Evolutionary conservation across 768 basidiomycete genomes (phyloP).

Genomic region (Infundibulicybe gibba): DNA sequence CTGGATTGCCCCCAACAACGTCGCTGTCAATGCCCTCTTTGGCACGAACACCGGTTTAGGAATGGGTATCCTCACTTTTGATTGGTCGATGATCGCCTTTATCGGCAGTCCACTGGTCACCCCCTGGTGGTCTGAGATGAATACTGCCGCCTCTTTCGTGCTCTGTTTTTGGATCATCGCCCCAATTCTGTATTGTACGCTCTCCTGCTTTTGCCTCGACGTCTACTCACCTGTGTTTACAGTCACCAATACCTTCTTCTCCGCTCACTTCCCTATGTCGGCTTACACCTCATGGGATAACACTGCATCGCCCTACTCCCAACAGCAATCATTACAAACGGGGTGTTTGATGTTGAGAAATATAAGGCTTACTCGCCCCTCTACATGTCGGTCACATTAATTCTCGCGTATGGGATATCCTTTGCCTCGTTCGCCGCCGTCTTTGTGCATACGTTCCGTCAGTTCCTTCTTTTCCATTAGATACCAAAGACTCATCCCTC

Average conservation of each 20-base stretch:
- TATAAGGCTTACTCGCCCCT: slow-evolving; percentile 81
- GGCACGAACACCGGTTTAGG: slow-evolving; percentile 74
- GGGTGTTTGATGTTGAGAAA: slow-evolving; percentile 58
- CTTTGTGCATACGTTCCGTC: slow-evolving; percentile 74
- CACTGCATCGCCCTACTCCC: slow-evolving; percentile 67
- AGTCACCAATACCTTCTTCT: slow-evolving; percentile 72
- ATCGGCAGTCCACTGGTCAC: slow-evolving; percentile 76
- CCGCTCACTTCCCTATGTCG: slow-evolving; percentile 75
- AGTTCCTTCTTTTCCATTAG: slow-evolving; percentile 22
- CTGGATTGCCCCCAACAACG: slow-evolving; percentile 84
- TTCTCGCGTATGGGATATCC: slow-evolving; percentile 66
- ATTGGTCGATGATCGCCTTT: slow-evolving; percentile 81
- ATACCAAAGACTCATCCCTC: slow-evolving; percentile 4
- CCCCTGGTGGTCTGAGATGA: slow-evolving; percentile 87
- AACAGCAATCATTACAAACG: slow-evolving; percentile 54
- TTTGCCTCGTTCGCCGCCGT: slow-evolving; percentile 76
- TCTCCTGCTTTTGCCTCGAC: neutral
- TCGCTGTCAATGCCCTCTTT: slow-evolving; percentile 68
- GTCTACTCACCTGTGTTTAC: neutral
- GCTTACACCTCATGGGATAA: slow-evolving; percentile 66
- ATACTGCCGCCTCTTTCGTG: slow-evolving; percentile 62
- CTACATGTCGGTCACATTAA: slow-evolving; percentile 64
- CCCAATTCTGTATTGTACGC: slow-evolving; percentile 73
- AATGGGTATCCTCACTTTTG: slow-evolving; percentile 80
- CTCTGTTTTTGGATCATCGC: slow-evolving; percentile 72